A percentile compares a stretch with the other conserved stretches of the same genome.
These are phyloP conservation scores for Clonostachys solani DNA, from an alignment of 2,329 filamentous ascomycete genomes.

Conservation along the genomic window DNA sequence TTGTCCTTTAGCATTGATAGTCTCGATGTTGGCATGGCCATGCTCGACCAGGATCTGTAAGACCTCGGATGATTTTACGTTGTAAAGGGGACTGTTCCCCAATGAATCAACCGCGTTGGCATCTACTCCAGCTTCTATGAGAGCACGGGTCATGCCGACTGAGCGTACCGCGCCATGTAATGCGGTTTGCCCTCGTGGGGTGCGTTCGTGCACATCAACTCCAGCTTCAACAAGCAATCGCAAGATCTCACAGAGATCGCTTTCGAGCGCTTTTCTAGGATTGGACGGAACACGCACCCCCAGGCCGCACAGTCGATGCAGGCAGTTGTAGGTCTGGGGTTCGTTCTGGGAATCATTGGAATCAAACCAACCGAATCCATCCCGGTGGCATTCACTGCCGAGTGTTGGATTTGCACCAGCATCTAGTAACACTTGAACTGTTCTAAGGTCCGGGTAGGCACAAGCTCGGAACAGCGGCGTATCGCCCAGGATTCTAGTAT, in stretches of 20 bases:
- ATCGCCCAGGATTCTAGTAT: background rate
- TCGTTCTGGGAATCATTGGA: too few relatives aligned
- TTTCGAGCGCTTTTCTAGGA: too few relatives aligned
- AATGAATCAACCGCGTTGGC: background rate
- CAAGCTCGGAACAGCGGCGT: background rate
- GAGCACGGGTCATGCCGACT: background rate
- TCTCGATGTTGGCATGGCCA: background rate
- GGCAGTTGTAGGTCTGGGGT: too few relatives aligned
- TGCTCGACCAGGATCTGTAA: background rate
- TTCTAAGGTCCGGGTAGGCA: background rate
- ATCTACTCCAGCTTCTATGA: background rate
- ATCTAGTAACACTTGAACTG: background rate
- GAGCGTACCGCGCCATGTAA: background rate
- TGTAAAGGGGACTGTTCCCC: background rate
- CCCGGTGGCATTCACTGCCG: background rate
- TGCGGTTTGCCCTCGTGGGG: background rate
- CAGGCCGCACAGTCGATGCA: too few relatives aligned
- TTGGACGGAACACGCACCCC: too few relatives aligned
- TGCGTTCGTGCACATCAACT: background rate
- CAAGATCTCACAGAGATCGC: too few relatives aligned
- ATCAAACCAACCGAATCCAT: too few relatives aligned
- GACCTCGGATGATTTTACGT: background rate
- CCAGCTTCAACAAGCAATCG: background rate
- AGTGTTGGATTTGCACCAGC: background rate
- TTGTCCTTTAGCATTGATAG: background rate